phyloP scores from a whole-genome alignment of 805 yeast genomes.

The Helenozyma baotianmanensis region DNA sequence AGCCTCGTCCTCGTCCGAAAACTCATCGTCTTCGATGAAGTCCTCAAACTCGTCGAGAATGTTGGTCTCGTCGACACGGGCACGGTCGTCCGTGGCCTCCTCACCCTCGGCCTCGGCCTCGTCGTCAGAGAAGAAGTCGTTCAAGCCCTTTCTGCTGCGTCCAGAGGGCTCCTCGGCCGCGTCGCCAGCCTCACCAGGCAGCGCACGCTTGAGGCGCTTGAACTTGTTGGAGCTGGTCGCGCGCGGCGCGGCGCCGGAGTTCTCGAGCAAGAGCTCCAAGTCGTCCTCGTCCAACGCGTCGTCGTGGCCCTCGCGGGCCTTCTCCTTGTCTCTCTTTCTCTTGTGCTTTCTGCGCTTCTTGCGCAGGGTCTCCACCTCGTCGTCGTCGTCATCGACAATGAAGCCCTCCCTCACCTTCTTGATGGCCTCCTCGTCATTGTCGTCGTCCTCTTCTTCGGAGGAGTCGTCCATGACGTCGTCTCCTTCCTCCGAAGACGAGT shows the following conservation, averaged over 20 bases:
- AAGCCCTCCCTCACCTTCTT: constrained; percentile 83
- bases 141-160: constrained; percentile 37
- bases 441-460: constrained; percentile 86
- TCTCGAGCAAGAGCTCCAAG: constrained; percentile 84
- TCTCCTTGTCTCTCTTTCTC: constrained; percentile 21
- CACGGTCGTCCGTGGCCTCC: constrained; percentile 5
- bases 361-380: constrained; percentile 28
- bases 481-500: constrained; percentile 32
- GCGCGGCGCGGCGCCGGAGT: constrained; percentile 61
- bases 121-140: constrained; percentile 69
- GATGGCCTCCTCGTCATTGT: constrained; percentile 82
- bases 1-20: constrained; percentile 69
- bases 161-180: constrained; percentile 20
- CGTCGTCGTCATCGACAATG: constrained; percentile 88
- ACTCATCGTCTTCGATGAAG: constrained; percentile 95
- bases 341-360: constrained; percentile 25
- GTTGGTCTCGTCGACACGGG: constrained; percentile 25
- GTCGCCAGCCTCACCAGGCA: constrained; percentile 27
- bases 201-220: constrained; percentile 80
- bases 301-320: constrained; percentile 23
- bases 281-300: constrained; percentile 92
- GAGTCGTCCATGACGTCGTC: constrained; percentile 54
- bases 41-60: constrained; percentile 86
- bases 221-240: constrained; percentile 44
- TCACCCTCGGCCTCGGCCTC: constrained; percentile 23